phyloP scores from a whole-genome alignment of 1,284 basidiomycete species.

The Leccinum pallidistipes region DNA sequence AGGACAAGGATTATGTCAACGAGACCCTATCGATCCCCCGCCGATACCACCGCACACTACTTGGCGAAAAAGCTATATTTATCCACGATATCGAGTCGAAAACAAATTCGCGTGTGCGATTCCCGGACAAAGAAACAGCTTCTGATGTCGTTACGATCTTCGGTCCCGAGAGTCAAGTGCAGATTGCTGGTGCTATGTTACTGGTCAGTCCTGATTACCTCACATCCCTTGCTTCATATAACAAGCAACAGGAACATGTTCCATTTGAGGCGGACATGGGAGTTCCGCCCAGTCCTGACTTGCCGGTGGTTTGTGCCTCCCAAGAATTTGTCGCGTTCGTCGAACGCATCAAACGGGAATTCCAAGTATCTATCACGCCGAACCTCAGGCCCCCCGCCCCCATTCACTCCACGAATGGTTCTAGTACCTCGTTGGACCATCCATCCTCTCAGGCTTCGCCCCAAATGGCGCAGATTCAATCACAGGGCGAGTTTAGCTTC shows the following conservation, averaged over 20 bases:
- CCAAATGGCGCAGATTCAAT: slow-evolving; percentile 37
- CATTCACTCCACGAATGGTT: slow-evolving; percentile 34
- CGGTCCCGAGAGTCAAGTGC: slow-evolving; percentile 95
- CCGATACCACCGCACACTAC: slow-evolving; percentile 90
- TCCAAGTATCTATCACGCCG: slow-evolving; percentile 86
- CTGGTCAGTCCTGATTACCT: slow-evolving; percentile 53
- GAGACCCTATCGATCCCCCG: slow-evolving; percentile 93
- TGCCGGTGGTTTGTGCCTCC: slow-evolving; percentile 72
- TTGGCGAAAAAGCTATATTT: slow-evolving; percentile 97
- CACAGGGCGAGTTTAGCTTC: slow-evolving; percentile 82
- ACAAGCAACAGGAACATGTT: slow-evolving; percentile 78
- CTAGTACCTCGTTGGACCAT: slow-evolving; percentile 31
- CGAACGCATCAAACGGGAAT: slow-evolving; percentile 91
- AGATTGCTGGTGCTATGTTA: slow-evolving; percentile 95
- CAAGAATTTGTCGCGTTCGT: slow-evolving; percentile 82
- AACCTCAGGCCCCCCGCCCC: slow-evolving; percentile 57
- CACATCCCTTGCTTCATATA: slow-evolving; percentile 6
- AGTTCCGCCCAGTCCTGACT: slow-evolving; percentile 80
- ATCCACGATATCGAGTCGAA: slow-evolving; percentile 97
- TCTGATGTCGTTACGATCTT: slow-evolving; percentile 92
- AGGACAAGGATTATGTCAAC: slow-evolving; percentile 97
- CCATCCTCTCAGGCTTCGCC: slow-evolving; percentile 32
- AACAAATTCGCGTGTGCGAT: slow-evolving; percentile 92
- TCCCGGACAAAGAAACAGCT: slow-evolving; percentile 94
- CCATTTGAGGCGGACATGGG: slow-evolving; percentile 97